A percentile compares a stretch with the other conserved stretches of the same genome.
phyloP scores from a whole-genome alignment of 1,139 yeast species.

The Yamadazyma sp. region DNA sequence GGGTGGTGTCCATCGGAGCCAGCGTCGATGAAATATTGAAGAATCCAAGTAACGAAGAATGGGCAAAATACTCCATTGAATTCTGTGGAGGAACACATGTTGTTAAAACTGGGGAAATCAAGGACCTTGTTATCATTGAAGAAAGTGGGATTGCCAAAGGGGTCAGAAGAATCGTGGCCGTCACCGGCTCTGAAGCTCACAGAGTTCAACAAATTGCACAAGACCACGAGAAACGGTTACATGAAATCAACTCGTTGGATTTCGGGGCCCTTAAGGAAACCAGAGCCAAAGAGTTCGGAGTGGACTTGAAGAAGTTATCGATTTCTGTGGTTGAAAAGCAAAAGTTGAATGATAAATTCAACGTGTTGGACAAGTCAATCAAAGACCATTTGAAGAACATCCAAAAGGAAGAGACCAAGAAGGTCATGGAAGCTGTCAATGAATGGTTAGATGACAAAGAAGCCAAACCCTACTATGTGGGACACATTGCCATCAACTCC shows the following conservation, averaged over 20 bases:
- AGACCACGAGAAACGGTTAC: constrained; percentile 65
- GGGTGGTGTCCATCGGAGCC: constrained; percentile 94
- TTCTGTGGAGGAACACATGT: constrained; percentile 99
- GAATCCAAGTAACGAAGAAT: constrained; percentile 67
- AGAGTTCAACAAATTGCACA: constrained; percentile 82
- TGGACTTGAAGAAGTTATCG: constrained; percentile 74
- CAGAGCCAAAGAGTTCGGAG: constrained; percentile 79
- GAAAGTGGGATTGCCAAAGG: constrained; percentile 99
- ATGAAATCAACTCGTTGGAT: constrained; percentile 54
- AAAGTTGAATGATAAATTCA: constrained; percentile 69
- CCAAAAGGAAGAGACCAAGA: constrained; percentile 86
- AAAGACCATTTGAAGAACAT: constrained; percentile 84
- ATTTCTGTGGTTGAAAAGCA: constrained; percentile 84
- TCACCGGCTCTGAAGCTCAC: constrained; percentile 87
- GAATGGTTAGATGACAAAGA: constrained; percentile 55
- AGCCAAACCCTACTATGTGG: constrained; percentile 57
- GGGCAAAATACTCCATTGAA: constrained; percentile 82
- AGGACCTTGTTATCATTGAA: constrained; percentile 84
- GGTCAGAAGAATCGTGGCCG: constrained; percentile 96
- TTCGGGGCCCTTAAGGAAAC: constrained; percentile 76
- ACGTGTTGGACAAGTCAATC: constrained; percentile 75
- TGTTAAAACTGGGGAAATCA: constrained; percentile 86
- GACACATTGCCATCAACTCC: constrained; percentile 68
- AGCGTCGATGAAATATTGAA: constrained; percentile 78
- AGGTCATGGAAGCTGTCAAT: constrained; percentile 77